Evolutionary conservation across 2,329 filamentous ascomycete species (phyloP).

Genomic region (Dactylella cylindrospora): DNA sequence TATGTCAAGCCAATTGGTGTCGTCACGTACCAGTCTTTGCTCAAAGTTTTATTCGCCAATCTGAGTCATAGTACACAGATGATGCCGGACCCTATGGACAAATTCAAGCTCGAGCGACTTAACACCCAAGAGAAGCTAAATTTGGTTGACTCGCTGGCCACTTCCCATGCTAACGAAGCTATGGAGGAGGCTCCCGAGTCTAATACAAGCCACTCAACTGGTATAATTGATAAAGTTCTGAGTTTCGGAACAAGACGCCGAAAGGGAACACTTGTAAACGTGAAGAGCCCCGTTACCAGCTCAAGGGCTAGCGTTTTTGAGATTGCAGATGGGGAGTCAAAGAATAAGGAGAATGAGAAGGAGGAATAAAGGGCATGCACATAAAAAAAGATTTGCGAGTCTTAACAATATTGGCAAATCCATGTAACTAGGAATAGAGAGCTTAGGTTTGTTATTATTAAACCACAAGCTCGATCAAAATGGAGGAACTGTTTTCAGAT

Average conservation of each 20-base stretch:
- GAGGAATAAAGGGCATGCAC: neutral
- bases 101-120: slow-evolving; percentile 9
- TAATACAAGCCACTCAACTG: slow-evolving; percentile 3
- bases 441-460: too few species aligned
- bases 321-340: neutral
- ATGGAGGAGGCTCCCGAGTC: neutral
- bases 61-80: slow-evolving; percentile 15
- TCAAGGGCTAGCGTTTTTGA: slow-evolving; percentile 22
- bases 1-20: slow-evolving; percentile 30
- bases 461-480: too few species aligned
- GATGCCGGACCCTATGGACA: slow-evolving; percentile 28
- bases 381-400: too few species aligned
- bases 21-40: slow-evolving; percentile 15
- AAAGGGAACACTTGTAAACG: slow-evolving; percentile 17
- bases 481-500: neutral
- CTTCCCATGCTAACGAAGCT: neutral
- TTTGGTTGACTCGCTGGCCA: slow-evolving; percentile 13
- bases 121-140: slow-evolving; percentile 30
- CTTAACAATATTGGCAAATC: too few species aligned
- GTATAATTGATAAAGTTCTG: slow-evolving; percentile 14
- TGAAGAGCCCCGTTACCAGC: slow-evolving; percentile 22
- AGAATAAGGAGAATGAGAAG: slow-evolving; percentile 11
- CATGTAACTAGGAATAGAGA: too few species aligned
- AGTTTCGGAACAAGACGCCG: slow-evolving; percentile 19
- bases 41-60: slow-evolving; percentile 6